Evolutionary conservation across 305 asterid species (phyloP).

Genomic region (Fraxinus baroniana): DNA sequence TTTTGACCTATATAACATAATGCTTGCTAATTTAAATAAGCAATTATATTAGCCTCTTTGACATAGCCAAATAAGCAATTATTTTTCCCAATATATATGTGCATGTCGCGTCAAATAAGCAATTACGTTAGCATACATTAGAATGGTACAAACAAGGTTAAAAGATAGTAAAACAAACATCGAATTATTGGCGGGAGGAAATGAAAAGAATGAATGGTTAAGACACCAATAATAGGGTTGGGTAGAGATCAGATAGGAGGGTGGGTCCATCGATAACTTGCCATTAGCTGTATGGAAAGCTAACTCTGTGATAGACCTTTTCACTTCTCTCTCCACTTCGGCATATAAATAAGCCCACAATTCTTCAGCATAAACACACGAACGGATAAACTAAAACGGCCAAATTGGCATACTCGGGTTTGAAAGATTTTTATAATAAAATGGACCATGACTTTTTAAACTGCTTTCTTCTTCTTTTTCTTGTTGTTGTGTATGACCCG

Average conservation of each 20-base stretch:
- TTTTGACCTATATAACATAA: too few species aligned
- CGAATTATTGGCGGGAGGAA: not conserved
- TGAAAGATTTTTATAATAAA: not conserved
- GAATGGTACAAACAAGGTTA: not conserved
- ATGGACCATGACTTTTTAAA: too few species aligned
- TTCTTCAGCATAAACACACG: not conserved
- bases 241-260: constrained; percentile 30
- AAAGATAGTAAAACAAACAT: not conserved
- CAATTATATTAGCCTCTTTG: too few species aligned
- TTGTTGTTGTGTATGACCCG: too few species aligned
- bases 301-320: constrained; percentile 24
- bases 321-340: constrained; percentile 15
- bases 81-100: too few species aligned
- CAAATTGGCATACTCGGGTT: constrained; percentile 9
- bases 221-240: constrained; percentile 26
- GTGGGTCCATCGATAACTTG: constrained; percentile 68
- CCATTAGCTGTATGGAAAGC: constrained; percentile 72
- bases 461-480: too few species aligned
- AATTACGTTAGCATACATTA: not conserved
- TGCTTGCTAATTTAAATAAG: too few species aligned
- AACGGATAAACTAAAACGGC: constrained; percentile 3
- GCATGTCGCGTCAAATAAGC: not conserved
- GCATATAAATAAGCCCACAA: constrained; percentile 35
- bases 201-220: not conserved
- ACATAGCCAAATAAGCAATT: too few species aligned